Percentiles rank a stretch among this genome's conserved stretches.
Evolutionary conservation across 1,139 yeast genomes (phyloP).

Genomic region (Pichia sp.): DNA sequence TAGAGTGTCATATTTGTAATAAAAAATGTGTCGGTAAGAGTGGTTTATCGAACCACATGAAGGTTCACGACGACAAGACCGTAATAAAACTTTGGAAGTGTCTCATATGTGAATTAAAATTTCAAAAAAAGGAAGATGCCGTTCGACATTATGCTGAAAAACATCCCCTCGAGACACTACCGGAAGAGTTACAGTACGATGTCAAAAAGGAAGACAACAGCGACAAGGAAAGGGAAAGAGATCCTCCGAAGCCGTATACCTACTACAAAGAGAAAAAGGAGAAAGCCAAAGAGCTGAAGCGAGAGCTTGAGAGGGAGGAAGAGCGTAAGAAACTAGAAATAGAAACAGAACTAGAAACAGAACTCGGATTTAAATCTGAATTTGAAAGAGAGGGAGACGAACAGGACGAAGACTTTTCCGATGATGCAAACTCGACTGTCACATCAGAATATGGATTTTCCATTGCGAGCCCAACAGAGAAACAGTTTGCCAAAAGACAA

Average conservation of each 20-base stretch:
- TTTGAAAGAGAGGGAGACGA: neutral
- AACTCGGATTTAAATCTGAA: neutral
- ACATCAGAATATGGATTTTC: conserved; percentile 3
- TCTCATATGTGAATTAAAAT: conserved; percentile 37
- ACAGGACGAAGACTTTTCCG: neutral
- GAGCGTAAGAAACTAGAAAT: neutral
- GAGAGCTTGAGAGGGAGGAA: neutral
- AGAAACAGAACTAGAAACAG: conserved; percentile 4
- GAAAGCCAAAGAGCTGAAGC: neutral
- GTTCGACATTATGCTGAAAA: conserved; percentile 32
- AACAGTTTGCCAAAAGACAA: conserved; percentile 6
- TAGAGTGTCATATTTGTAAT: conserved; percentile 59
- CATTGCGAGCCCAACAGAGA: conserved; percentile 6
- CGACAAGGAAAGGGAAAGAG: neutral
- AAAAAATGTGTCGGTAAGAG: conserved; percentile 67
- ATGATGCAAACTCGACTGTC: neutral
- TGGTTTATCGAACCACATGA: conserved; percentile 68
- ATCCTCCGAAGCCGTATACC: neutral
- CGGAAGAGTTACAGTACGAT: conserved; percentile 11
- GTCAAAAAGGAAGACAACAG: neutral
- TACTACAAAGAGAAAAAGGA: neutral
- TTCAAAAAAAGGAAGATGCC: conserved; percentile 36
- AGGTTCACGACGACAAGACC: conserved; percentile 44
- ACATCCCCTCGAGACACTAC: conserved; percentile 25
- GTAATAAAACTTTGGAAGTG: conserved; percentile 58